Conservation (phyloP, 2,329 filamentous ascomycete genomes). For the Raffaelea albimanens region DNA sequence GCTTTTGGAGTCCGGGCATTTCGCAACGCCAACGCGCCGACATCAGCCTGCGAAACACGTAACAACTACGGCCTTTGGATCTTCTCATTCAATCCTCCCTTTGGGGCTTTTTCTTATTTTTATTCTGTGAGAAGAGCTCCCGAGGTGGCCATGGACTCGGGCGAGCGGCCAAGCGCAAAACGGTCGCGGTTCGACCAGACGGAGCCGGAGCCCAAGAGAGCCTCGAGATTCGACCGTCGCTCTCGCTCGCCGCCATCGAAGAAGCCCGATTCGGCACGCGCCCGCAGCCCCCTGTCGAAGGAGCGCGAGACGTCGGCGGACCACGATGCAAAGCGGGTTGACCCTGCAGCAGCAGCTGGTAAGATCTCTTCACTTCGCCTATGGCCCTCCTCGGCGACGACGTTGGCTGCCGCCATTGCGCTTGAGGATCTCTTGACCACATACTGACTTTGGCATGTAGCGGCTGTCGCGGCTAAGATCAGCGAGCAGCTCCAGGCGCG, state of each 20-base stretch:
- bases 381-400: no score
- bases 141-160: slow-evolving; percentile 56
- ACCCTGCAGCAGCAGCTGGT: slow-evolving; percentile 75
- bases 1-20: no score
- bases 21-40: no score
- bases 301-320: slow-evolving; percentile 22
- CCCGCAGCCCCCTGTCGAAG: slow-evolving; percentile 65
- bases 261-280: slow-evolving; percentile 60
- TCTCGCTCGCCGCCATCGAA: slow-evolving; percentile 71
- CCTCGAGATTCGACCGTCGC: slow-evolving; percentile 82
- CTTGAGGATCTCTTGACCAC: background rate
- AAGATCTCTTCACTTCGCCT: no score
- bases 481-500: slow-evolving; percentile 76
- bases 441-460: slow-evolving; percentile 28
- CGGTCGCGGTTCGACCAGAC: slow-evolving; percentile 92
- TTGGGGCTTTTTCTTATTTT: no score
- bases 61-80: no score
- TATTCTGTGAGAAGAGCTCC: background rate
- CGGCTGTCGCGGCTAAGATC: slow-evolving; percentile 81
- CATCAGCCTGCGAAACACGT: no score
- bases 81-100: no score
- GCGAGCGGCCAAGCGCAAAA: slow-evolving; percentile 63
- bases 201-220: slow-evolving; percentile 65
- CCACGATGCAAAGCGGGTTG: slow-evolving; percentile 39
- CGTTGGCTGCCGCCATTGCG: no score